Base-by-base conservation (phyloP, 345 rosid species). In the Eutrema heterophyllum region DNA sequence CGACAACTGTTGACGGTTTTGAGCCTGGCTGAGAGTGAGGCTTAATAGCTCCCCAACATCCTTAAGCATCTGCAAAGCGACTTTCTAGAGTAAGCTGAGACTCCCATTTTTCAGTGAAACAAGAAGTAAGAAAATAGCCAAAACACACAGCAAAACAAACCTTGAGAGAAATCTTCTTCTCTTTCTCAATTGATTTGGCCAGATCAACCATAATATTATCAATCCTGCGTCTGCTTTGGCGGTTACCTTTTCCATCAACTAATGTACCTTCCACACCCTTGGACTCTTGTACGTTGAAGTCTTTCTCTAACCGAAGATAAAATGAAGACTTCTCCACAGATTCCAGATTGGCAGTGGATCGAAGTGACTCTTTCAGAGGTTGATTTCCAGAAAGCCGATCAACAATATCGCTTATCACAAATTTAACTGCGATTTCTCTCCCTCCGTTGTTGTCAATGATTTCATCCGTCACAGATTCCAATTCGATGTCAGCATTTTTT, bases 91-190 rank as follows among this genome's bases (percentile, higher is more conserved):
- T 70, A 60, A 52, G 60, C 18, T 58, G 48, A 0, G 41, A 5
- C 18, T 71, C 67, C 24, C 39, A 32, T 49, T 70, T 15, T 40
- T 35, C 46, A 33, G 39, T 58, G 27, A 53, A 64, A 65, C 50
- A 56, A 50, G 18, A 50, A 13, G 51, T 9, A 38, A 38, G 0
- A 64, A 11, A 32, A 32, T 27, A 64, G 7, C 55, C 48, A 39
- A 56, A 26, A 46, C 36, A 58, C 49, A 67, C 48, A 60, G 33
- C 64, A 10, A 35, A 83, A 78, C 82, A 61, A 26, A 91, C 98
- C 97, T 94, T 89, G 79, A 86, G 40, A 18, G 98, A 92, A 84
- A 94, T 89, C 81, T 89, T 91, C 84, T 91, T 91, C 82, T 94
- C 93, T 73, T 71, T 85, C 60, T 91, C 95, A 79, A 94, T 81